These are phyloP conservation scores for Naumovozyma castellii DNA, from an alignment of 805 yeast species.

Conservation along the genomic window DNA sequence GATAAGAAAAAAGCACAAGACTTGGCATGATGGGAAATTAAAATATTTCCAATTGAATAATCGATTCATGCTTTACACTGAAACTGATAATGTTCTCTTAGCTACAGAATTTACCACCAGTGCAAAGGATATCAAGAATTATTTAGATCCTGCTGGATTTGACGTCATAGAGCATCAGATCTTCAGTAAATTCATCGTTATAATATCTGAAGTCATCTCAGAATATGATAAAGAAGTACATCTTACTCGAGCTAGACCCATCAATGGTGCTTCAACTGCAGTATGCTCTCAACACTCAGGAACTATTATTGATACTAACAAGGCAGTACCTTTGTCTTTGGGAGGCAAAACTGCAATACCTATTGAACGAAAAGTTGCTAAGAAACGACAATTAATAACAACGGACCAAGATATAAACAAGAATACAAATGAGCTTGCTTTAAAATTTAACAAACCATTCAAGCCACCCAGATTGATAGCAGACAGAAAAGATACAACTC, in stretches of 20 bases:
- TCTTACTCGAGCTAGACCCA: background rate
- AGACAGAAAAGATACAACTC: background rate
- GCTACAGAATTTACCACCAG: constrained; percentile 21
- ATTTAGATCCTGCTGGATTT: constrained; percentile 18
- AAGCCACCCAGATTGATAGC: constrained; percentile 17
- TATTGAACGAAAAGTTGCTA: too few relatives aligned
- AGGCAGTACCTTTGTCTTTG: too few relatives aligned
- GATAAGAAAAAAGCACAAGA: constrained; percentile 25
- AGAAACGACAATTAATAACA: background rate
- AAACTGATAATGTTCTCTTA: constrained; percentile 17
- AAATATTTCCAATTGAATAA: constrained; percentile 16
- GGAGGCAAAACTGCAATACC: too few relatives aligned
- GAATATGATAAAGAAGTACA: constrained; percentile 17
- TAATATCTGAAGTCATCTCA: constrained; percentile 11
- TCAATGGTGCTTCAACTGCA: background rate
- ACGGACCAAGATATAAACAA: background rate
- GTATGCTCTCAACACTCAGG: too few relatives aligned
- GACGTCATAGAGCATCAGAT: constrained; percentile 21
- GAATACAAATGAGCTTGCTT: constrained; percentile 8
- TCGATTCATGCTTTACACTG: constrained; percentile 17
- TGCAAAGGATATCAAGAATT: constrained; percentile 12
- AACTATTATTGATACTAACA: too few relatives aligned
- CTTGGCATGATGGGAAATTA: constrained; percentile 29
- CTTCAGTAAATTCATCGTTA: constrained; percentile 19
- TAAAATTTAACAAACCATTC: constrained; percentile 24